Conservation (phyloP, 2,329 filamentous ascomycete genomes). For the Colletotrichum sp. region DNA sequence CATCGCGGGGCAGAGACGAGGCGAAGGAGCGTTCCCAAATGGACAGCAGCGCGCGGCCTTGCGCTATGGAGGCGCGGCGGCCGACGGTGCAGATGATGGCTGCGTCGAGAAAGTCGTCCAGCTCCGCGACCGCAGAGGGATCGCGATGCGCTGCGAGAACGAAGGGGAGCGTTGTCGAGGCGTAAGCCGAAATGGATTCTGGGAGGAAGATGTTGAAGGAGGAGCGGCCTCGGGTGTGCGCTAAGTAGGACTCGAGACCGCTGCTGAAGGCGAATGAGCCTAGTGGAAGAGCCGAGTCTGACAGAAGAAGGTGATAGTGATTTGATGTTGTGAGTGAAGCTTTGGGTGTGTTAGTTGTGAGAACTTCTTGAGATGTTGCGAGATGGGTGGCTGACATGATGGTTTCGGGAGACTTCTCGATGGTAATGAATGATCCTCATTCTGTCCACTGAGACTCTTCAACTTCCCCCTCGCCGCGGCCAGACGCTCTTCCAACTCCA, state of each 20-base stretch:
- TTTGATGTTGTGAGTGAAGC: constrained; percentile 26
- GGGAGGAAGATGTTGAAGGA: constrained; percentile 71
- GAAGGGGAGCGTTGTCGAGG: constrained; percentile 76
- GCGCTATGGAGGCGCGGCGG: constrained; percentile 74
- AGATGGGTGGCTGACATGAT: constrained; percentile 25
- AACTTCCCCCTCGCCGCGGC: constrained; percentile 50
- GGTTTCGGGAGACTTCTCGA: neutral
- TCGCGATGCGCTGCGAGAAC: constrained; percentile 69
- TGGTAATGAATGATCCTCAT: constrained; percentile 2
- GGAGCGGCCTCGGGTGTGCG: constrained; percentile 59
- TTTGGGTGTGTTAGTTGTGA: neutral
- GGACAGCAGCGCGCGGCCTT: constrained; percentile 75
- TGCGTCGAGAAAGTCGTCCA: constrained; percentile 81
- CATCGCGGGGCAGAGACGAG: constrained; percentile 31
- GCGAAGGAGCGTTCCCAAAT: constrained; percentile 79
- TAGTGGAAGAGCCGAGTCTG: constrained; percentile 81
- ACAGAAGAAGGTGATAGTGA: constrained; percentile 78
- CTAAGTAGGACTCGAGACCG: constrained; percentile 82
- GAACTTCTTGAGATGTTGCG: constrained; percentile 1
- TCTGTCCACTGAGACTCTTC: constrained; percentile 38
- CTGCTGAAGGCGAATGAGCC: constrained; percentile 89
- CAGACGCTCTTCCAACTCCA: constrained; percentile 60
- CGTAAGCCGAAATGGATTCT: constrained; percentile 73
- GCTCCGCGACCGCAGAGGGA: constrained; percentile 52
- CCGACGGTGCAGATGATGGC: constrained; percentile 81